Evolutionary conservation across 2,329 filamentous ascomycete species (phyloP), one percentile per base, ranked within the genome.

Genomic region (Aspergillus proliferans): DNA sequence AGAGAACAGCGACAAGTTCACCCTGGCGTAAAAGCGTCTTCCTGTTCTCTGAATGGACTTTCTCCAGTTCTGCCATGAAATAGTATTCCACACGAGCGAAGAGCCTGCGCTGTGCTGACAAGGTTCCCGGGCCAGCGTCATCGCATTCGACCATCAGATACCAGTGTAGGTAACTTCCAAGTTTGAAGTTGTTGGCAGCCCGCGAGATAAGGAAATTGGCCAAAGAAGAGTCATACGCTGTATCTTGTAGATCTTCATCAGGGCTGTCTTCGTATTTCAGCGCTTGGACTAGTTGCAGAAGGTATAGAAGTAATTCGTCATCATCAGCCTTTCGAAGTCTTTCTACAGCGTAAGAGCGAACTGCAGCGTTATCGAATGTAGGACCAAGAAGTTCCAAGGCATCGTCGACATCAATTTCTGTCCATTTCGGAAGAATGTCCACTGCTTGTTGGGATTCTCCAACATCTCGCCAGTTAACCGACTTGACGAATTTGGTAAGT

Each of bases 61-160:
- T 83, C 54, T 89, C 86, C 3, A 97, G 76, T 67, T 93, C 88
- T 5, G 82, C 77, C 90, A 97, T 95, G 68, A 97, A 98, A 63
- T 97, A 89, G 61, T 90, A 98, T 51, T 93, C 91, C 7, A 98
- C 88, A 59, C 92, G 90, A 24, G 88, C 86, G 68, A 95, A 98
- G 15, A 97, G 83, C 53, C 88, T 87, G 42, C 88, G 86, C 63
- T 92, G 86, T 49, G 85, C 83, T 4, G 82, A 76, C 19, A 83
- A 79, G 58, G 91, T 88, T 40, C 89, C 86, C 3, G 83, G 82
- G 56, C 86, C 90, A 36, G 72, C 70, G 65, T 96, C 92, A 58
- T 94, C 89, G 58, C 91, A 94, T 71, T 98, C 94, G 1, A 98
- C 93, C 84, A 96, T 96, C 2, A 98, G 78, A 68, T 97, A 98